Percentiles rank a stretch among this genome's conserved stretches.
phyloP scores from a whole-genome alignment of 495 filamentous ascomycete genomes.

The Penicillium pancosmium region DNA sequence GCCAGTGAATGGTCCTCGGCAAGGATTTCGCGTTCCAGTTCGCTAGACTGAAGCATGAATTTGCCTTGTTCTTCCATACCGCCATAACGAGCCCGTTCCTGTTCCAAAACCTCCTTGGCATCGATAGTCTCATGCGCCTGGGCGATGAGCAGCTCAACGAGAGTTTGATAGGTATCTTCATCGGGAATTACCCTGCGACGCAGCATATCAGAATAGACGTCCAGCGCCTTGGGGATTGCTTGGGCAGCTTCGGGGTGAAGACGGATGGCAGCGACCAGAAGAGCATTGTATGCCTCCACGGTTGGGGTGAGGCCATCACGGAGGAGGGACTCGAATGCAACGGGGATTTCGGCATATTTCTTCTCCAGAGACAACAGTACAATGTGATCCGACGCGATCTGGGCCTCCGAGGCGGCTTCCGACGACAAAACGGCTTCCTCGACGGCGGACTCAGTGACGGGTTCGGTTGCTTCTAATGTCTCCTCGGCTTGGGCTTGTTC shows the following conservation, averaged over 20 bases:
- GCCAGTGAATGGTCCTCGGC: conserved; percentile 83
- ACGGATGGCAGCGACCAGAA: conserved; percentile 79
- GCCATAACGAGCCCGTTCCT: conserved; percentile 76
- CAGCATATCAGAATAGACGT: conserved; percentile 96
- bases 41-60: conserved; percentile 87
- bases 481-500: conserved; percentile 50
- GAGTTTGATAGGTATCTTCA: conserved; percentile 79
- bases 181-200: conserved; percentile 79
- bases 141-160: conserved; percentile 78
- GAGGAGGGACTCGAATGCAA: conserved; percentile 85
- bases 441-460: conserved; percentile 30
- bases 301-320: conserved; percentile 75
- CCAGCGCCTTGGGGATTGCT: conserved; percentile 84
- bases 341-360: conserved; percentile 82
- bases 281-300: conserved; percentile 83
- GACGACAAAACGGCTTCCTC: conserved; percentile 32
- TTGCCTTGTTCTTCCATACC: conserved; percentile 83
- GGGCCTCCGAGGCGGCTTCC: conserved; percentile 48
- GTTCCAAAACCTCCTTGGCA: conserved; percentile 70
- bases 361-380: conserved; percentile 65
- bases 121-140: conserved; percentile 73
- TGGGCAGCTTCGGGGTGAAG: conserved; percentile 70
- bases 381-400: conserved; percentile 73
- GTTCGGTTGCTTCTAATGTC: conserved; percentile 35
- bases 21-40: conserved; percentile 79